Evolutionary conservation across 176 grass and related monocot genomes (phyloP).

Genomic region (Phragmites australis): DNA sequence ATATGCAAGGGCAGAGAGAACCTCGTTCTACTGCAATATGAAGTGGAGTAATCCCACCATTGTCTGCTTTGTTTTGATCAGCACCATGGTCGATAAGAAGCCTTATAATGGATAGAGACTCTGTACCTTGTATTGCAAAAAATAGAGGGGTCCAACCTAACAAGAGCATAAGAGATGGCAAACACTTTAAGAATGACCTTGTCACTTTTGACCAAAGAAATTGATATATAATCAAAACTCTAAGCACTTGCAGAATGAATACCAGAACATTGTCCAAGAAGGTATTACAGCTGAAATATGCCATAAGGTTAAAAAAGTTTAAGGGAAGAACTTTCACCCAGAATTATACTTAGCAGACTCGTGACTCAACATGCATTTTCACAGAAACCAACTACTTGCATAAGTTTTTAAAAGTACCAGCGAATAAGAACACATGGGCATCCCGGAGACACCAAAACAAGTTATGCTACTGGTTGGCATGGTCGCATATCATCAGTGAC

Average conservation of each 20-base stretch:
- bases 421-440: background rate
- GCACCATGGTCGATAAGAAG: conserved; percentile 19
- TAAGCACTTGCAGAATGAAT: background rate
- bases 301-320: background rate
- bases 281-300: background rate
- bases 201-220: background rate
- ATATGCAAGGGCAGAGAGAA: conserved; percentile 14
- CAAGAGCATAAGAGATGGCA: background rate
- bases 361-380: background rate
- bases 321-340: background rate
- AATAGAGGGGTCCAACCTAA: conserved; percentile 1
- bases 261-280: background rate
- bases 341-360: background rate
- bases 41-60: background rate
- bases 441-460: background rate
- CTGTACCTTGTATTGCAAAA: conserved; percentile 1
- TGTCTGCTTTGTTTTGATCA: conserved; percentile 17
- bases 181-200: background rate
- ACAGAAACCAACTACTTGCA: background rate
- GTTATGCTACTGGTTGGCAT: background rate
- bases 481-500: background rate
- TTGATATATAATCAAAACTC: background rate
- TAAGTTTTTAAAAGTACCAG: background rate
- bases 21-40: background rate
- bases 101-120: background rate